These are phyloP conservation scores for Mucor mucedo DNA, from an alignment of 371 early-diverging fungal genomes.

Conservation along the genomic window DNA sequence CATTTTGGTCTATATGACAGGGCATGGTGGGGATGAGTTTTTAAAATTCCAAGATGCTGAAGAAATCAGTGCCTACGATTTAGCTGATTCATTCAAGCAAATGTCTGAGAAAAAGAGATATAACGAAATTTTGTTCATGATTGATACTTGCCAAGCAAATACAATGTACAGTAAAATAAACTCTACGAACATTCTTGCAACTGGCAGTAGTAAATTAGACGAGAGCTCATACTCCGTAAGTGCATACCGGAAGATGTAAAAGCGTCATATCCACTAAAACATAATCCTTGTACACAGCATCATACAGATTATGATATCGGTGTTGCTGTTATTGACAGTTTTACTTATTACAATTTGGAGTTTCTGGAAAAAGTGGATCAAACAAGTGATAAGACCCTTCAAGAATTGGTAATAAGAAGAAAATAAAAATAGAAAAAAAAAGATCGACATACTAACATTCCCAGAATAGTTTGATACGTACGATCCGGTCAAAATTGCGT, in stretches of 20 bases:
- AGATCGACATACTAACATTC: background rate
- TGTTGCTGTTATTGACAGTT: slow-evolving; percentile 96
- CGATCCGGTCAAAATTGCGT: slow-evolving; percentile 72
- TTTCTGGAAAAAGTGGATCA: slow-evolving; percentile 84
- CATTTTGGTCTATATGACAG: slow-evolving; percentile 95
- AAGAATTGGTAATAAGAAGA: slow-evolving; percentile 66
- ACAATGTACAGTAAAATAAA: slow-evolving; percentile 91
- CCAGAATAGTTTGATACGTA: slow-evolving; percentile 75
- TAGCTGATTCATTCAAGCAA: slow-evolving; percentile 95
- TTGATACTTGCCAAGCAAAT: slow-evolving; percentile 97
- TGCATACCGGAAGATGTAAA: background rate
- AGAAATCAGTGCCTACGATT: slow-evolving; percentile 91
- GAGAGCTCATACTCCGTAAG: slow-evolving; percentile 93
- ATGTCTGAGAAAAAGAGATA: slow-evolving; percentile 96
- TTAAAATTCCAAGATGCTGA: slow-evolving; percentile 97
- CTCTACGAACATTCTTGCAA: slow-evolving; percentile 90
- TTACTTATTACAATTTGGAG: slow-evolving; percentile 92
- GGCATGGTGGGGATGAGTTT: slow-evolving; percentile 98
- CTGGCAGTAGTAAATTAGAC: slow-evolving; percentile 84
- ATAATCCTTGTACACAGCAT: slow-evolving; percentile 56
- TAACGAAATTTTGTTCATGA: slow-evolving; percentile 94
- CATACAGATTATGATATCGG: slow-evolving; percentile 91
- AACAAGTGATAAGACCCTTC: slow-evolving; percentile 77
- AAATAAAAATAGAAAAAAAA: background rate
- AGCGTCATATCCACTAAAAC: background rate